Evolutionary conservation across 208 protist genomes (phyloP), one percentile per base, ranked within the genome.

Genomic region (Trypanosoma conorhini): DNA sequence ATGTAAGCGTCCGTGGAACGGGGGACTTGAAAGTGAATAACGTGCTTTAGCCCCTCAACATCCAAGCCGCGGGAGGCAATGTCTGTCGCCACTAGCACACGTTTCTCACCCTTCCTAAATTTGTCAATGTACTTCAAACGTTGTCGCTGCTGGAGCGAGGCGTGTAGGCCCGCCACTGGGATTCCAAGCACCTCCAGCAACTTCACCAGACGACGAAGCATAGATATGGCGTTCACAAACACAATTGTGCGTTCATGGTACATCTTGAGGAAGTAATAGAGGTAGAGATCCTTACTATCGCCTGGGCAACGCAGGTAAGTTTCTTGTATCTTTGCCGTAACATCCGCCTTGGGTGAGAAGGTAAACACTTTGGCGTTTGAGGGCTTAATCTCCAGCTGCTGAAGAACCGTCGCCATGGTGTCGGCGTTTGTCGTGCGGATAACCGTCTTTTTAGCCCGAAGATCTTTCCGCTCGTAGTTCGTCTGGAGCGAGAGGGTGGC

Each of bases 11-110:
- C 97, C 1, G 95, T 93, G 1, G 83, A 87, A 26, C 93, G 85
- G 22, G 98, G 98, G 17, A 99, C 76, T 77, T 99, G 97, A 75
- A 97, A 99, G 76, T 99, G 98, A 22, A 99, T 74, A 7, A 99
- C 98, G 72, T 99, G 93, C 59, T 97, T 83, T 26, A 99, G 82
- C 8, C 83, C 86, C n/a, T 89, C 86, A 67, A 99, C 94, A 86
- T 99, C 98, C 7, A 99, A 62, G 76, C 92, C 93, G 17, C 97
- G 85, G 19, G 92, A 89, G 31, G 95, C 96, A 1, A 98, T 91
- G 66, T 98, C 95, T 31, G 97, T 98, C 26, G 97, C 93, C 22
- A 98, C 80, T 19, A 98, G 73, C 5, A 98, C 85, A 59, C 74
- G 77, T 24, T 89, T 85, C 48, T 79, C 68, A 38, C 90, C 88